Evolutionary conservation across 2,329 filamentous ascomycete species (phyloP).

Genomic region (Talaromyces rugulosus): DNA sequence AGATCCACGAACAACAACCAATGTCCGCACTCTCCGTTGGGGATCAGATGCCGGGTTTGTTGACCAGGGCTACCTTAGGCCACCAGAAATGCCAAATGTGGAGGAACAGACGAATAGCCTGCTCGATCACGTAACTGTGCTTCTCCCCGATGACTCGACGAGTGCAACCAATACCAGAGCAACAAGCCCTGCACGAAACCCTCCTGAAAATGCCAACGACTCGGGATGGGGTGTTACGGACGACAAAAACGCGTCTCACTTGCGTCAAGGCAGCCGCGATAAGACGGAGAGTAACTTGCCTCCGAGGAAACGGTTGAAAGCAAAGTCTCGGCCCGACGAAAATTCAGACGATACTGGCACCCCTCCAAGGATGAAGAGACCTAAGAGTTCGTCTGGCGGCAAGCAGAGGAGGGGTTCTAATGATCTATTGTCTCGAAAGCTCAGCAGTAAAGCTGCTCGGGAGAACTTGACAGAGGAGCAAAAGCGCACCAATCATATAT

Average conservation of each 20-base stretch:
- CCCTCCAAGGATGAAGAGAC: slow-evolving; percentile 43
- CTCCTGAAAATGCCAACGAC: slow-evolving; percentile 11
- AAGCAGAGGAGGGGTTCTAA: slow-evolving; percentile 29
- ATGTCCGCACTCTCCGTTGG: slow-evolving; percentile 52
- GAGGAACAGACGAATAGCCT: slow-evolving; percentile 55
- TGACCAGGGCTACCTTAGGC: slow-evolving; percentile 56
- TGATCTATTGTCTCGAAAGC: slow-evolving; percentile 34
- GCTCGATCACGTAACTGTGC: slow-evolving; percentile 54
- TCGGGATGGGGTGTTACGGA: slow-evolving; percentile 16
- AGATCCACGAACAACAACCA: slow-evolving; percentile 37
- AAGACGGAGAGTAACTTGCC: slow-evolving; percentile 16
- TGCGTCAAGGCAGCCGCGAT: slow-evolving; percentile 15
- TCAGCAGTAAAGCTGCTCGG: slow-evolving; percentile 34
- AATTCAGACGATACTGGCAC: slow-evolving; percentile 32
- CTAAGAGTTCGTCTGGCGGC: slow-evolving; percentile 36
- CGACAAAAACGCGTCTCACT: slow-evolving; percentile 9
- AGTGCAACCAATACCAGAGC: slow-evolving; percentile 59
- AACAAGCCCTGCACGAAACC: slow-evolving; percentile 48
- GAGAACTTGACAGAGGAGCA: slow-evolving; percentile 71
- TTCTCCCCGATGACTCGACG: slow-evolving; percentile 47
- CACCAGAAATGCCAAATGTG: slow-evolving; percentile 53
- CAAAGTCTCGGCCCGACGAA: slow-evolving; percentile 38
- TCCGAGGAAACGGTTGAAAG: slow-evolving; percentile 30
- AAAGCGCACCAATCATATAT: slow-evolving; percentile 81
- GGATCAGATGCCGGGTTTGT: slow-evolving; percentile 66